Evolutionary conservation across 257 asterid species (phyloP).

Genomic region (Misopates orontium): DNA sequence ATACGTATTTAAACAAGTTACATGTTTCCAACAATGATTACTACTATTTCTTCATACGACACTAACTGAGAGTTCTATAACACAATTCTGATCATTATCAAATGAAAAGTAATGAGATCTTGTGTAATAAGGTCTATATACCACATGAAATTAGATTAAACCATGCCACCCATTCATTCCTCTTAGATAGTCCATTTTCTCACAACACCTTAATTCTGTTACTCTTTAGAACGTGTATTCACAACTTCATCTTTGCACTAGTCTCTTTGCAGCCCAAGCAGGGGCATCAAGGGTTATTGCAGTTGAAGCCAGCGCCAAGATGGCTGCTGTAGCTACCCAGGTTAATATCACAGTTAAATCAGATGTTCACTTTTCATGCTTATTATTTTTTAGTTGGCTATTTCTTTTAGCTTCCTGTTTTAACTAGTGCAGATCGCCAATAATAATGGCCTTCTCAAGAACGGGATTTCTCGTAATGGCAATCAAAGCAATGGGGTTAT

Average conservation of each 20-base stretch:
- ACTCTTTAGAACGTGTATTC: conserved; percentile 13
- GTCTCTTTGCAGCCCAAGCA: conserved; percentile 96
- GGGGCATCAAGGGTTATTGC: conserved; percentile 90
- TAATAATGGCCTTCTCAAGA: conserved; percentile 57
- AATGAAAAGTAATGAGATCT: too few species aligned
- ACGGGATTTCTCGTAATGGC: conserved; percentile 19
- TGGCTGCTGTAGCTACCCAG: conserved; percentile 91
- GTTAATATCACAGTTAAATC: conserved; percentile 37
- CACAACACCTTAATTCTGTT: background rate
- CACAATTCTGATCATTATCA: too few species aligned
- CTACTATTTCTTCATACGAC: too few species aligned
- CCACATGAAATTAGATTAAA: too few species aligned
- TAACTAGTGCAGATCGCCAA: conserved; percentile 64
- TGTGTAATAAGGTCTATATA: too few species aligned
- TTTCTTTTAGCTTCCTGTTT: conserved; percentile 20
- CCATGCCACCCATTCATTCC: too few species aligned
- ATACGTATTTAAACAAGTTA: too few species aligned
- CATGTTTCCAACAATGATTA: too few species aligned
- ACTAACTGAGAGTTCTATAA: too few species aligned
- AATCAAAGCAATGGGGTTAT: conserved; percentile 44
- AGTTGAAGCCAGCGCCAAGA: conserved; percentile 90
- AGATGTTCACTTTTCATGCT: conserved; percentile 5
- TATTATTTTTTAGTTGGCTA: conserved; percentile 14
- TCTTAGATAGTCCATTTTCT: background rate
- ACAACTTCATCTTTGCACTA: conserved; percentile 35